Evolutionary conservation across 805 yeast species (phyloP).

Genomic region (Zygosaccharomyces siamensis): DNA sequence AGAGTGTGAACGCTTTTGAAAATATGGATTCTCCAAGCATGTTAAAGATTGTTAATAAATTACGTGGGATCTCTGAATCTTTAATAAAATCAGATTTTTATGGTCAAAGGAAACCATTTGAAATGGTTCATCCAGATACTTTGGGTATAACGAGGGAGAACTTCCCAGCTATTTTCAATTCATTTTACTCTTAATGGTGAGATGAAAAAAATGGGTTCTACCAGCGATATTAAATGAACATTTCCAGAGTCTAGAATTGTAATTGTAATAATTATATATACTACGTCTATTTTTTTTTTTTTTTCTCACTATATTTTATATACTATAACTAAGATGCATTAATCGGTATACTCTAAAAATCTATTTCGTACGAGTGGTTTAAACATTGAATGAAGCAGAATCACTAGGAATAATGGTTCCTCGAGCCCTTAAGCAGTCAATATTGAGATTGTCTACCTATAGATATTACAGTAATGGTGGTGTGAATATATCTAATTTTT

Average conservation of each 20-base stretch:
- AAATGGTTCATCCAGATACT: constrained; percentile 14
- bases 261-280: background rate
- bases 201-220: background rate
- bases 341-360: background rate
- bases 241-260: background rate
- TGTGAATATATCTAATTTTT: constrained; percentile 12
- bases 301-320: background rate
- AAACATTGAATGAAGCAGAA: background rate
- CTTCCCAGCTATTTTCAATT: constrained; percentile 16
- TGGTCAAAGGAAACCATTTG: constrained; percentile 20
- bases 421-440: background rate
- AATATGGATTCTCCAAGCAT: constrained; percentile 14
- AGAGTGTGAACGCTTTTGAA: constrained; percentile 18
- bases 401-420: background rate
- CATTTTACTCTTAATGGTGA: constrained; percentile 15
- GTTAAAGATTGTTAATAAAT: constrained; percentile 17
- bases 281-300: background rate
- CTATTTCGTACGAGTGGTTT: background rate
- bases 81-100: constrained; percentile 31
- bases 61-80: constrained; percentile 31
- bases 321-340: constrained; percentile 5
- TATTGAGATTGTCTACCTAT: background rate
- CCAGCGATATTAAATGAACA: background rate
- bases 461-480: constrained; percentile 6
- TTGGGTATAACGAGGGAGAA: constrained; percentile 25